Conservation (phyloP, 2,329 filamentous ascomycete genomes). For the Blastomyces percursus region DNA sequence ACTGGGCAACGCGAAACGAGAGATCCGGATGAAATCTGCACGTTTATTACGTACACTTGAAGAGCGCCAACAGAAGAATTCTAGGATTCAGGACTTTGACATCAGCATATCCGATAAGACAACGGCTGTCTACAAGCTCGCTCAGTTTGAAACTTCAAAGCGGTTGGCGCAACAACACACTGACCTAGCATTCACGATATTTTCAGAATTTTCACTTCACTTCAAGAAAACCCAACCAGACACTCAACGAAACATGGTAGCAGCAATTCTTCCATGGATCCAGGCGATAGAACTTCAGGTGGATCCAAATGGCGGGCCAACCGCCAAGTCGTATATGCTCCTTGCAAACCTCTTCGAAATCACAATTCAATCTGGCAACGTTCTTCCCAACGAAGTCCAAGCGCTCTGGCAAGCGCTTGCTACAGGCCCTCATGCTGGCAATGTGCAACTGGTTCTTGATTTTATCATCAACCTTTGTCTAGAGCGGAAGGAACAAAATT, state of each 20-base stretch:
- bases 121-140: constrained; percentile 92
- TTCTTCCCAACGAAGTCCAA: constrained; percentile 91
- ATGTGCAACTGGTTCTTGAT: constrained; percentile 86
- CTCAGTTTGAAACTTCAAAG: constrained; percentile 93
- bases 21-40: constrained; percentile 79
- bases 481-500: constrained; percentile 91
- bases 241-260: constrained; percentile 85
- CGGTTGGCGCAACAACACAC: constrained; percentile 78
- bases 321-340: constrained; percentile 84
- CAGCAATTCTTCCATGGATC: constrained; percentile 90
- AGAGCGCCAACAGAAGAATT: constrained; percentile 69
- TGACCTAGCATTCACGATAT: constrained; percentile 82
- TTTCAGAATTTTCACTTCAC: constrained; percentile 88
- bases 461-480: constrained; percentile 93
- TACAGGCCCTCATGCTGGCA: constrained; percentile 82
- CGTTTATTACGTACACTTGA: constrained; percentile 71
- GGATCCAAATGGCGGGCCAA: constrained; percentile 83
- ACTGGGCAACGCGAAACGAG: constrained; percentile 79
- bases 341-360: constrained; percentile 92
- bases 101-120: constrained; percentile 99
- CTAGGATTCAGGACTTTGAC: constrained; percentile 91
- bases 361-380: constrained; percentile 80
- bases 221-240: constrained; percentile 78
- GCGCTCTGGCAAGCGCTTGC: constrained; percentile 94
- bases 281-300: constrained; percentile 87